phyloP scores from a whole-genome alignment of 805 yeast genomes.

The Blastobotrys attinorum region DNA sequence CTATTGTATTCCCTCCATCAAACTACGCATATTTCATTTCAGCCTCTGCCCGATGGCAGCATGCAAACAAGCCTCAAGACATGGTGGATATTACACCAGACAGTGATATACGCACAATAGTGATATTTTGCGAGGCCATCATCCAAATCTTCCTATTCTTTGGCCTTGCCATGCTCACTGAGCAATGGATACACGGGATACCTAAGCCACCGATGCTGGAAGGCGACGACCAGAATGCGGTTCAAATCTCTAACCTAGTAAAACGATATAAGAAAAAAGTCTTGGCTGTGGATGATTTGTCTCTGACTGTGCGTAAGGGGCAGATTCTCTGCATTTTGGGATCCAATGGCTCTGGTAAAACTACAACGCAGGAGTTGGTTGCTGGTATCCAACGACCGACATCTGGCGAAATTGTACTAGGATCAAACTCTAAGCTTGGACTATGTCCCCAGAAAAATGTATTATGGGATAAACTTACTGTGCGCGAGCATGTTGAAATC shows the following conservation, averaged over 20 bases:
- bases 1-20: slow-evolving; percentile 29
- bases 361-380: slow-evolving; percentile 32
- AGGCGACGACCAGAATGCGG: slow-evolving; percentile 15
- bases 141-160: slow-evolving; percentile 26
- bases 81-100: slow-evolving; percentile 24
- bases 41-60: slow-evolving; percentile 26
- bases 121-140: slow-evolving; percentile 28
- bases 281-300: slow-evolving; percentile 26
- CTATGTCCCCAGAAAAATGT: slow-evolving; percentile 32
- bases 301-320: slow-evolving; percentile 23
- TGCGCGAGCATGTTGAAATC: slow-evolving; percentile 26
- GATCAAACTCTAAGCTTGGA: slow-evolving; percentile 24
- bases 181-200: slow-evolving; percentile 22
- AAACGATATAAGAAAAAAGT: slow-evolving; percentile 23
- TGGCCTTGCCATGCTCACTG: slow-evolving; percentile 21
- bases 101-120: slow-evolving; percentile 17
- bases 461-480: slow-evolving; percentile 30
- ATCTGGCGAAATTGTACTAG: slow-evolving; percentile 21
- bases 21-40: slow-evolving; percentile 29
- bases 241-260: slow-evolving; percentile 18
- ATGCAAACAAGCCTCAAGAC: slow-evolving; percentile 16
- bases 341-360: slow-evolving; percentile 33
- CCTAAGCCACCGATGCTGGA: slow-evolving; percentile 12
- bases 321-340: slow-evolving; percentile 30
- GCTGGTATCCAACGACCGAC: slow-evolving; percentile 27